Evolutionary conservation across 768 basidiomycete species (phyloP).

Genomic region (Candolleomyces efflorescens): DNA sequence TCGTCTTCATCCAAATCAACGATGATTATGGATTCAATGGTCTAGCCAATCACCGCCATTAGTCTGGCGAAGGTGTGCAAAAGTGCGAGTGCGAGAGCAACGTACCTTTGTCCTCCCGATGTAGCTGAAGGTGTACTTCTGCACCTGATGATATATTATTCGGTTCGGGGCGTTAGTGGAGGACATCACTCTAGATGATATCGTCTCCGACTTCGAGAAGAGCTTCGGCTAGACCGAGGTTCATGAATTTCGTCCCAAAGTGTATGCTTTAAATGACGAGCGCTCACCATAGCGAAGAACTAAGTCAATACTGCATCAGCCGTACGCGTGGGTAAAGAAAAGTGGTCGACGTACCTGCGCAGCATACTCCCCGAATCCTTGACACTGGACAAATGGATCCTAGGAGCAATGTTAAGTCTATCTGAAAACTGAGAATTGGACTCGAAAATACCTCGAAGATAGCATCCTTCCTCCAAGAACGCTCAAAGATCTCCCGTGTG

Average conservation of each 20-base stretch:
- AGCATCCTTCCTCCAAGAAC: constrained; percentile 51
- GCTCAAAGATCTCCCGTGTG: constrained; percentile 46
- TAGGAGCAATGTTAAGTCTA: constrained; percentile 13
- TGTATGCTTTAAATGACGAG: background rate
- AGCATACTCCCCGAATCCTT: constrained; percentile 47
- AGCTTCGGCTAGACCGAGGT: constrained; percentile 42
- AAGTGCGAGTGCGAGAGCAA: too few species aligned
- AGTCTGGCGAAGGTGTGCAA: too few species aligned
- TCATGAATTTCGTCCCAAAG: background rate
- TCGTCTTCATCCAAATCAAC: constrained; percentile 65
- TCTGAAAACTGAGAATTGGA: background rate
- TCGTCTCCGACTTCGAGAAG: constrained; percentile 44
- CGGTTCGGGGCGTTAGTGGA: constrained; percentile 57
- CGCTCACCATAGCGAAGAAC: constrained; percentile 12
- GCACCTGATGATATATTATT: constrained; percentile 54
- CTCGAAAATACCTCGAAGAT: constrained; percentile 42
- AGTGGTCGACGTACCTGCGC: constrained; percentile 42
- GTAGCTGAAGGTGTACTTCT: constrained; percentile 55
- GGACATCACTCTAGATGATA: constrained; percentile 52
- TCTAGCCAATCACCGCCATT: constrained; percentile 25
- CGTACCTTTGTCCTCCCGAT: constrained; percentile 48
- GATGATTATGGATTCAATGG: constrained; percentile 54
- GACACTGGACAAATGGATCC: constrained; percentile 48
- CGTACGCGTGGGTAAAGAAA: background rate
- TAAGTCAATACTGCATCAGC: background rate